Percentiles rank a stretch among this genome's conserved stretches.
phyloP scores from a whole-genome alignment of 495 filamentous ascomycete genomes.

The Pyrenula aspistea region DNA sequence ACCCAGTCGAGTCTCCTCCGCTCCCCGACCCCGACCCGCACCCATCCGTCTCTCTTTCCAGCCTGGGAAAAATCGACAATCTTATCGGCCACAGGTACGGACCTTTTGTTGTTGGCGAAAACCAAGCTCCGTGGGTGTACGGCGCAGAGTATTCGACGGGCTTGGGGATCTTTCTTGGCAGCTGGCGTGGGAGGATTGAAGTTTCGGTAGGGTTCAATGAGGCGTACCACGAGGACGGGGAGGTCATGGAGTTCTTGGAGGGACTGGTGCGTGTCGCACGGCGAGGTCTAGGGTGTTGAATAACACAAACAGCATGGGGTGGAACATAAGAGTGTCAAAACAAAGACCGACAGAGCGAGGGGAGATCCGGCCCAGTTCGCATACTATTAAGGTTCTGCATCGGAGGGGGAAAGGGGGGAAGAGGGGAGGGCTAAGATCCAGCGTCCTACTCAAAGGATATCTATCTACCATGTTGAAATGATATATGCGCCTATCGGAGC shows the following conservation, averaged over 20 bases:
- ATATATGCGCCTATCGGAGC: too few relatives aligned
- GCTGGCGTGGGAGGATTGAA: constrained; percentile 17
- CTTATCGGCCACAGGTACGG: constrained; percentile 14
- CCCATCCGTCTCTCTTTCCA: constrained; percentile 26
- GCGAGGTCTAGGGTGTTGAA: too few relatives aligned
- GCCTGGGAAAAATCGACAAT: constrained; percentile 21
- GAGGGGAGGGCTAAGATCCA: too few relatives aligned
- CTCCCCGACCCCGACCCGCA: constrained; percentile 16
- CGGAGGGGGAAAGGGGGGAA: too few relatives aligned
- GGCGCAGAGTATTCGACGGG: constrained; percentile 26
- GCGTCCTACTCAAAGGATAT: too few relatives aligned
- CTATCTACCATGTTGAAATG: too few relatives aligned
- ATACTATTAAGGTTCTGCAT: too few relatives aligned
- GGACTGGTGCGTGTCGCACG: too few relatives aligned
- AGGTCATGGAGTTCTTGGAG: constrained; percentile 16
- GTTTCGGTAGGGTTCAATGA: constrained; percentile 29
- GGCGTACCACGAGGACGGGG: constrained; percentile 17
- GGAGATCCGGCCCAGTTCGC: too few relatives aligned
- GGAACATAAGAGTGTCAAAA: too few relatives aligned
- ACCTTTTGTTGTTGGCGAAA: constrained; percentile 12
- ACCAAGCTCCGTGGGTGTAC: constrained; percentile 31
- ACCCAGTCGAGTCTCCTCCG: constrained; percentile 7
- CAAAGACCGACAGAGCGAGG: too few relatives aligned
- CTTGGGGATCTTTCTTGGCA: constrained; percentile 25
- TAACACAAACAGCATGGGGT: too few relatives aligned